phyloP scores from a whole-genome alignment of 108 stramenopile genomes.

The Cyclostephanos tholiformis region DNA sequence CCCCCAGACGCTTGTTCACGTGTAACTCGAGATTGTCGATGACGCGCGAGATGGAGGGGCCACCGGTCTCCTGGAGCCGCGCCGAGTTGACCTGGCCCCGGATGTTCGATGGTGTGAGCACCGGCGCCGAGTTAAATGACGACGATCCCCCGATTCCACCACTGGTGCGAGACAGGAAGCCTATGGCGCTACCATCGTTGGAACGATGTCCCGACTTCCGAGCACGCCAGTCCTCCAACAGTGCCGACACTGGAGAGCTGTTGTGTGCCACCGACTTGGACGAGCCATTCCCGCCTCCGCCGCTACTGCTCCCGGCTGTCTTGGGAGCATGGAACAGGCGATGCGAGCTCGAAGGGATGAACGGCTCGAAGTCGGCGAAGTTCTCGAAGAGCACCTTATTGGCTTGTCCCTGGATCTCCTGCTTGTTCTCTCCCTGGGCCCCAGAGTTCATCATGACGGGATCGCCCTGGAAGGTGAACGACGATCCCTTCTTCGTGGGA shows the following conservation, averaged over 20 bases:
- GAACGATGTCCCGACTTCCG: slow-evolving; percentile 23
- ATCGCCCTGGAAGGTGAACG: slow-evolving; percentile 35
- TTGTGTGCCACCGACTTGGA: slow-evolving; percentile 24
- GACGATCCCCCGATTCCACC: slow-evolving; percentile 23
- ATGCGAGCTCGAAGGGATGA: slow-evolving; percentile 20
- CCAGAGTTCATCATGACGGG: slow-evolving; percentile 17
- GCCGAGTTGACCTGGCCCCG: slow-evolving; percentile 56
- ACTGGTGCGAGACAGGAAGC: slow-evolving; percentile 6
- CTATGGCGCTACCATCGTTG: neutral
- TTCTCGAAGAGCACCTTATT: slow-evolving; percentile 34
- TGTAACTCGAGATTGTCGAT: slow-evolving; percentile 74
- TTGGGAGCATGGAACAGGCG: slow-evolving; percentile 9
- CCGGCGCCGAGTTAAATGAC: slow-evolving; percentile 84
- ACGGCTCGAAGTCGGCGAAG: slow-evolving; percentile 60
- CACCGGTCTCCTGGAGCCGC: slow-evolving; percentile 5
- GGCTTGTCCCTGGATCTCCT: neutral
- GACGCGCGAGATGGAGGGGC: slow-evolving; percentile 79
- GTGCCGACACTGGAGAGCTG: slow-evolving; percentile 20
- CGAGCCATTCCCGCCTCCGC: neutral
- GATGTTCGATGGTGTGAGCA: slow-evolving; percentile 60
- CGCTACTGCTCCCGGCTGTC: slow-evolving; percentile 1
- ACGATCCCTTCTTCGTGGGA: slow-evolving; percentile 45
- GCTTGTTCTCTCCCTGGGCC: slow-evolving; percentile 12
- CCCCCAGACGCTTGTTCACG: slow-evolving; percentile 45
- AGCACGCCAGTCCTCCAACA: slow-evolving; percentile 51